These are phyloP conservation scores for Heliamphora pulchella DNA, from an alignment of 179 eudicot species.

Conservation along the genomic window DNA sequence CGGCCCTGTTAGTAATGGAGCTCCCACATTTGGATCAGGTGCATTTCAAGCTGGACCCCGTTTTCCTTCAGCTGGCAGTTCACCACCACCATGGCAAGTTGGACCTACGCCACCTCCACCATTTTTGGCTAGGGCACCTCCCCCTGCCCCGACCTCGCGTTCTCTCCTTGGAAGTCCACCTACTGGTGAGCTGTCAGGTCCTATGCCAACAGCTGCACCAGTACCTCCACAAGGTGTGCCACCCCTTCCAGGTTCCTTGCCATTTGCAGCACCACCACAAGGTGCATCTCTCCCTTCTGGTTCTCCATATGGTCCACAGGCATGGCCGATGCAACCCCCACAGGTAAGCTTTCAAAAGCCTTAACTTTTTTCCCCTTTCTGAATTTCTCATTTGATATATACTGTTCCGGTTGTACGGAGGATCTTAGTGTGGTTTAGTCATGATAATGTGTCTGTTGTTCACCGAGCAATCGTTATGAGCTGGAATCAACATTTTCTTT, in stretches of 20 bases:
- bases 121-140: slow-evolving; percentile 35
- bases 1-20: slow-evolving; percentile 57
- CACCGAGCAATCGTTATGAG: not conserved
- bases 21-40: slow-evolving; percentile 42
- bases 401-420: not conserved
- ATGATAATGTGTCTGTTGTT: slow-evolving; percentile 3
- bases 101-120: slow-evolving; percentile 39
- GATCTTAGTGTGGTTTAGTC: not conserved
- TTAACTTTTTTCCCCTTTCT: not conserved
- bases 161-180: slow-evolving; percentile 41
- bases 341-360: slow-evolving; percentile 44
- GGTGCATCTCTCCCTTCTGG: slow-evolving; percentile 32
- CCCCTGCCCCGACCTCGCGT: slow-evolving; percentile 43
- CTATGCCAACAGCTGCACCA: slow-evolving; percentile 32
- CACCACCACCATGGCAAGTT: slow-evolving; percentile 33
- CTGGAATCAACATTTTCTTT: slow-evolving; percentile 1
- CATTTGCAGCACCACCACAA: slow-evolving; percentile 18
- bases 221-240: slow-evolving; percentile 33
- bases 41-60: slow-evolving; percentile 48
- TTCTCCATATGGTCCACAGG: slow-evolving; percentile 53
- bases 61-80: slow-evolving; percentile 38
- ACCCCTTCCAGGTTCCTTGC: slow-evolving; percentile 31
- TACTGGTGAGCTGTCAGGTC: slow-evolving; percentile 29
- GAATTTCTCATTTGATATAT: not conserved
- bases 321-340: slow-evolving; percentile 58